phyloP scores from a whole-genome alignment of 345 rosid species.

The Erucastrum elatum region DNA sequence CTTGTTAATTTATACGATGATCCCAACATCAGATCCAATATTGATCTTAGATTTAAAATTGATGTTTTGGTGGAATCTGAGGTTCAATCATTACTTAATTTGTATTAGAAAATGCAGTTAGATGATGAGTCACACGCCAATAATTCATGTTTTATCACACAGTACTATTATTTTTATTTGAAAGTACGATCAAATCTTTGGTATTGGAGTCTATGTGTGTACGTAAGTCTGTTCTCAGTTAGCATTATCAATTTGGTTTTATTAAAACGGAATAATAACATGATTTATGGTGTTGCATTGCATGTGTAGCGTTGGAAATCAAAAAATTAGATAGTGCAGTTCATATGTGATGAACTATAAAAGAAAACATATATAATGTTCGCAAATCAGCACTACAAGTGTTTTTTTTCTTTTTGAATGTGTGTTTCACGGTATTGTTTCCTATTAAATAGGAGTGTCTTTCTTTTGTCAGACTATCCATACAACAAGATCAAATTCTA shows the following conservation, averaged over 20 bases:
- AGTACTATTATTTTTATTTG: background rate
- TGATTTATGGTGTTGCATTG: background rate
- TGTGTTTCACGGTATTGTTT: no score
- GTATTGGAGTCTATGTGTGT: background rate
- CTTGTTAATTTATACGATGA: slow-evolving; percentile 19
- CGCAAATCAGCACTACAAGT: no score
- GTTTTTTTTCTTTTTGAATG: no score
- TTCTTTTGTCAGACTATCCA: no score
- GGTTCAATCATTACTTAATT: slow-evolving; percentile 17
- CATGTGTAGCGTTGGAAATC: slow-evolving; percentile 2
- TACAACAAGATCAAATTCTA: no score
- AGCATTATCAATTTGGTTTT: background rate
- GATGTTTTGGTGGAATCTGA: slow-evolving; percentile 24
- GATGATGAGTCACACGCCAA: background rate
- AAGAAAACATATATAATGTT: no score
- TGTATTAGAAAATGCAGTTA: background rate
- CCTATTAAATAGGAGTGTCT: no score
- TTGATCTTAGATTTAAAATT: slow-evolving; percentile 4
- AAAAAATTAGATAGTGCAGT: background rate
- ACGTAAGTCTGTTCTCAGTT: background rate
- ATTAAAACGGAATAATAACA: background rate
- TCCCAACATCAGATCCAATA: slow-evolving; percentile 5
- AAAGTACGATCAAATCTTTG: background rate
- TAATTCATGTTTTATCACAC: background rate
- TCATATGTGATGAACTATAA: background rate